A percentile compares a stretch with the other conserved stretches of the same genome.
Conservation (phyloP, 148 eudicot genomes). For the Chenopodium berlandieri region DNA sequence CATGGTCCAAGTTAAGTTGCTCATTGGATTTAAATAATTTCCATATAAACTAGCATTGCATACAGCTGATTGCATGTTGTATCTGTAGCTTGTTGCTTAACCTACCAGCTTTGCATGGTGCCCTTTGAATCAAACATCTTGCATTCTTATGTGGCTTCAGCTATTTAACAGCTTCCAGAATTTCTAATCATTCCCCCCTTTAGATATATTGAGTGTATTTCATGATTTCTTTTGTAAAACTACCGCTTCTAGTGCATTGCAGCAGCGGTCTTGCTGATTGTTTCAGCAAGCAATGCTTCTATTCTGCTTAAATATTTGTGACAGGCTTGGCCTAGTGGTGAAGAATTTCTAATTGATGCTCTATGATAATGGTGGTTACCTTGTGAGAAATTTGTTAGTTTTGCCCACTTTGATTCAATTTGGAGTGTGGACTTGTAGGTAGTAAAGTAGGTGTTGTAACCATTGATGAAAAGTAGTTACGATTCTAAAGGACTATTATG, state of each 20-base stretch:
- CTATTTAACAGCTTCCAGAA: background rate
- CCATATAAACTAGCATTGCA: background rate
- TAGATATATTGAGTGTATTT: background rate
- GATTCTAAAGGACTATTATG: background rate
- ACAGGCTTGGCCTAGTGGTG: background rate
- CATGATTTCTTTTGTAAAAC: background rate
- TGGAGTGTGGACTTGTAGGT: background rate
- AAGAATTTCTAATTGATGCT: background rate
- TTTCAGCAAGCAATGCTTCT: background rate
- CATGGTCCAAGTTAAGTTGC: background rate
- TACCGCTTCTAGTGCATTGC: background rate
- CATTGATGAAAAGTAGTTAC: background rate
- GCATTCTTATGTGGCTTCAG: background rate
- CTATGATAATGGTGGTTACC: background rate
- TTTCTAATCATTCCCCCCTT: background rate
- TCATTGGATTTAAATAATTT: background rate
- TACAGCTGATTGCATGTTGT: background rate
- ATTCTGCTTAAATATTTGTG: background rate
- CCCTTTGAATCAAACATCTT: background rate
- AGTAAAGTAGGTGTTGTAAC: background rate
- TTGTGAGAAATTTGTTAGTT: background rate
- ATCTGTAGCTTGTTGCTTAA: slow-evolving; percentile 1
- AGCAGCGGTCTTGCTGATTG: background rate
- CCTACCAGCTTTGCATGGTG: background rate
- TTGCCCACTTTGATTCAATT: background rate